Percentiles rank a stretch among this genome's conserved stretches.
These are phyloP conservation scores for Russula emetica DNA, from an alignment of 768 basidiomycete species.

Conservation along the genomic window DNA sequence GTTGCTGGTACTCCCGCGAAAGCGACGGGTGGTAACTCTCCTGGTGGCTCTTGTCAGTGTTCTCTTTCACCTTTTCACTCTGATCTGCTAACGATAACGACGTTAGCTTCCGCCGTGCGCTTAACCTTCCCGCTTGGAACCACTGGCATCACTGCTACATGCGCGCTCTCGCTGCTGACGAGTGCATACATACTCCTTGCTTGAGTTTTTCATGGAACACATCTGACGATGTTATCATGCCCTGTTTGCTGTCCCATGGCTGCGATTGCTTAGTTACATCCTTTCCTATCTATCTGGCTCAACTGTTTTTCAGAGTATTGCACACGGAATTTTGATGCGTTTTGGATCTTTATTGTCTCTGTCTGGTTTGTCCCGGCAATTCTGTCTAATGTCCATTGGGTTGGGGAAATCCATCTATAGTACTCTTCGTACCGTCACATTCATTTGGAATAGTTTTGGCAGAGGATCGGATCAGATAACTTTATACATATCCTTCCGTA, in stretches of 20 bases:
- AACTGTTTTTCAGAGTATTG: background rate
- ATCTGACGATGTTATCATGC: background rate
- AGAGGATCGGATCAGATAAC: background rate
- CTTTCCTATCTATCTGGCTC: background rate
- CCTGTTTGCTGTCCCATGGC: background rate
- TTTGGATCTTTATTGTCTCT: background rate
- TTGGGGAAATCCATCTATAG: background rate
- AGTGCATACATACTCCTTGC: constrained; percentile 1
- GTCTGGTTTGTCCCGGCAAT: background rate
- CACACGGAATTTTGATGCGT: background rate
- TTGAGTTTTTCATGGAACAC: background rate
- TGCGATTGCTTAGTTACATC: background rate
- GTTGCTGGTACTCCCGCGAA: background rate
- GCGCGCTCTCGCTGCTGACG: constrained; percentile 9
- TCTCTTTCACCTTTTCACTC: background rate
- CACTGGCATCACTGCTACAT: background rate
- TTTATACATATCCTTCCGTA: background rate
- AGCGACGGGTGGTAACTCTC: background rate
- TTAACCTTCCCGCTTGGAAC: background rate
- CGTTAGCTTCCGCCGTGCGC: background rate
- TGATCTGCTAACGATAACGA: background rate
- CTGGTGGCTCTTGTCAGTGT: background rate
- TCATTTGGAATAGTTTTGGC: background rate
- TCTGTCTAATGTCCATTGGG: background rate
- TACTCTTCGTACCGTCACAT: background rate